Evolutionary conservation across 495 filamentous ascomycete genomes (phyloP).

Genomic region (Lophium mytilinum): DNA sequence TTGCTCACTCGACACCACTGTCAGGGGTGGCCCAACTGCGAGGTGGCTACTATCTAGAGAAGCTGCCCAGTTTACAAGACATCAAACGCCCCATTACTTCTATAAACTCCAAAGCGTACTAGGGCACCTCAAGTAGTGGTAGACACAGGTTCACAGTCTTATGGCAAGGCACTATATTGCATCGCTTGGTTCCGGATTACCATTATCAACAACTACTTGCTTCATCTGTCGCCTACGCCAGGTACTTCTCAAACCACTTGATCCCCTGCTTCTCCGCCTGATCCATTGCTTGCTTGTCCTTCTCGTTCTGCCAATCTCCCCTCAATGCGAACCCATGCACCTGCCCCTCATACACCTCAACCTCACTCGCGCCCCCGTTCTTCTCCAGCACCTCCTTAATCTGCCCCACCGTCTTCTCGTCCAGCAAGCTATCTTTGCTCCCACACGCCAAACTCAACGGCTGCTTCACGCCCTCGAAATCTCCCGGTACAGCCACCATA

Average conservation of each 20-base stretch:
- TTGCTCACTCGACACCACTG: no score
- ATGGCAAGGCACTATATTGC: no score
- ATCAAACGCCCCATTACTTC: no score
- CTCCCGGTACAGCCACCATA: slow-evolving; percentile 24
- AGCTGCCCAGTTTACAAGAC: no score
- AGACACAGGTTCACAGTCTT: no score
- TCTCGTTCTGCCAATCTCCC: slow-evolving; percentile 39
- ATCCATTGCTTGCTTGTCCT: slow-evolving; percentile 42
- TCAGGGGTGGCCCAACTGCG: no score
- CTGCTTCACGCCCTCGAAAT: slow-evolving; percentile 25
- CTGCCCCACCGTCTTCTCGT: slow-evolving; percentile 23
- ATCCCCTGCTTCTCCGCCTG: slow-evolving; percentile 37
- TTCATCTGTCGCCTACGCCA: neutral
- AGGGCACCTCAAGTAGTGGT: no score
- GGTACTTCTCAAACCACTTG: slow-evolving; percentile 31
- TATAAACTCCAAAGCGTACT: no score
- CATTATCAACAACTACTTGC: neutral
- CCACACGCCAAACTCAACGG: slow-evolving; percentile 27
- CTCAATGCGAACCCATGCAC: slow-evolving; percentile 40
- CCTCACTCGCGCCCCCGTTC: slow-evolving; percentile 19
- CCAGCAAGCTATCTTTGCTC: slow-evolving; percentile 25
- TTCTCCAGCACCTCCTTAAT: slow-evolving; percentile 30
- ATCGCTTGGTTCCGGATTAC: no score
- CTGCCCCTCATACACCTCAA: slow-evolving; percentile 36
- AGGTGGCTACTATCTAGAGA: no score